Percentiles rank a stretch among this genome's conserved stretches.
Conservation (phyloP, 2,329 filamentous ascomycete genomes). For the Ophiostoma australiae region DNA sequence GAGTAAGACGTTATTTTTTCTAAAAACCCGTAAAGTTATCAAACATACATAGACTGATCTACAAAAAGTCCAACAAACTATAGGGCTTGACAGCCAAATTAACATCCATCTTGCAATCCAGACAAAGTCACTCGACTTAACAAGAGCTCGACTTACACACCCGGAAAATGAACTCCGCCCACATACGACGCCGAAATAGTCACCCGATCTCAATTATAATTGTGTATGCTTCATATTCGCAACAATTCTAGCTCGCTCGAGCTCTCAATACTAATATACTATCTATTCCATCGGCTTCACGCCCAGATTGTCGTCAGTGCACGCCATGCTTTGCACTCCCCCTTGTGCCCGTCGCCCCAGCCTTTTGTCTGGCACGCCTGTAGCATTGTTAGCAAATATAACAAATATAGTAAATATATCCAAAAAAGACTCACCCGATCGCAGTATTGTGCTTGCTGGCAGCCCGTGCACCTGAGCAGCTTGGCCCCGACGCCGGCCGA, state of each 20-base stretch:
- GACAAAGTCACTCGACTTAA: too few relatives aligned
- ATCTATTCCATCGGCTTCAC: neutral
- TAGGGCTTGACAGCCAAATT: too few relatives aligned
- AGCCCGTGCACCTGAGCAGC: conserved; percentile 42
- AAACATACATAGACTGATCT: too few relatives aligned
- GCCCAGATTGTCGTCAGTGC: conserved; percentile 38
- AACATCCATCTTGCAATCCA: too few relatives aligned
- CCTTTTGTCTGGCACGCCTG: conserved; percentile 42
- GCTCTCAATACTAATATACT: neutral
- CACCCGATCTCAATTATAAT: too few relatives aligned
- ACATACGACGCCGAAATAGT: too few relatives aligned
- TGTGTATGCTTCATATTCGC: neutral
- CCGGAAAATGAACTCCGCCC: neutral
- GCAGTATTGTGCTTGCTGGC: conserved; percentile 43
- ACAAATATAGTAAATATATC: neutral
- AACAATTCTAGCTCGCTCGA: neutral
- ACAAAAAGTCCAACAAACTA: too few relatives aligned
- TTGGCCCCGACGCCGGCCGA: conserved; percentile 10
- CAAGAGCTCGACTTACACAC: neutral
- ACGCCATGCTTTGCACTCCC: conserved; percentile 42
- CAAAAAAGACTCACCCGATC: conserved; percentile 36
- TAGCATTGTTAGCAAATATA: neutral
- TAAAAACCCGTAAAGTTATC: too few relatives aligned
- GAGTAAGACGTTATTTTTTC: too few relatives aligned
- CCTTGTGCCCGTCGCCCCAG: conserved; percentile 43